Percentiles rank a stretch among this genome's conserved stretches.
Evolutionary conservation across 352 stramenopile species (phyloP).

Genomic region (Globisporangium irregulare): DNA sequence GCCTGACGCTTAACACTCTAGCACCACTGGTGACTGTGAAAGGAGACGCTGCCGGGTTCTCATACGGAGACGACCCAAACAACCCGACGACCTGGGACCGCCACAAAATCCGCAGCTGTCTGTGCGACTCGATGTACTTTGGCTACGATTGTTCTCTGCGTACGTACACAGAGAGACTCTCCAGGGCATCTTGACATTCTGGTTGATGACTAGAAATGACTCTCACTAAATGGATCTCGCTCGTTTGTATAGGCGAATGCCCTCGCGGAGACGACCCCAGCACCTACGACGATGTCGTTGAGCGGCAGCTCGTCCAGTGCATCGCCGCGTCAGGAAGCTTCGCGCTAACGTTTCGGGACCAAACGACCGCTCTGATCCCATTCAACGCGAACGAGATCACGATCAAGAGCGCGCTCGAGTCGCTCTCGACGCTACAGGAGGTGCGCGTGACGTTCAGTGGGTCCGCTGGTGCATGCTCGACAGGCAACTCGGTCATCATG

Average conservation of each 20-base stretch:
- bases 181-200: not conserved
- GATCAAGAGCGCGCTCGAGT: constrained; percentile 48
- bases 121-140: constrained; percentile 56
- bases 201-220: not conserved
- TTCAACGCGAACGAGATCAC: constrained; percentile 28
- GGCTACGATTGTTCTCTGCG: constrained; percentile 72
- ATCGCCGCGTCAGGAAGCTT: constrained; percentile 54
- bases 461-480: constrained; percentile 37
- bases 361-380: constrained; percentile 42
- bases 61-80: constrained; percentile 67
- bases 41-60: constrained; percentile 46
- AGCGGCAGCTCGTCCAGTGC: constrained; percentile 66
- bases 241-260: constrained; percentile 43
- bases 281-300: constrained; percentile 52
- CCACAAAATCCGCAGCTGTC: constrained; percentile 57
- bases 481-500: constrained; percentile 37
- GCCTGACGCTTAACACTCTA: constrained; percentile 63
- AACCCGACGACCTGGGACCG: constrained; percentile 71
- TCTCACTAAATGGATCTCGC: not conserved
- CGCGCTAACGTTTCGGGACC: constrained; percentile 63
- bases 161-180: constrained; percentile 19
- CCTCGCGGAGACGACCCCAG: constrained; percentile 68
- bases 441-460: constrained; percentile 41
- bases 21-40: constrained; percentile 54
- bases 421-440: constrained; percentile 38